A percentile compares a stretch with the other conserved stretches of the same genome.
These are phyloP conservation scores for Tuber aestivum DNA, from an alignment of 495 filamentous ascomycete species.

Conservation along the genomic window DNA sequence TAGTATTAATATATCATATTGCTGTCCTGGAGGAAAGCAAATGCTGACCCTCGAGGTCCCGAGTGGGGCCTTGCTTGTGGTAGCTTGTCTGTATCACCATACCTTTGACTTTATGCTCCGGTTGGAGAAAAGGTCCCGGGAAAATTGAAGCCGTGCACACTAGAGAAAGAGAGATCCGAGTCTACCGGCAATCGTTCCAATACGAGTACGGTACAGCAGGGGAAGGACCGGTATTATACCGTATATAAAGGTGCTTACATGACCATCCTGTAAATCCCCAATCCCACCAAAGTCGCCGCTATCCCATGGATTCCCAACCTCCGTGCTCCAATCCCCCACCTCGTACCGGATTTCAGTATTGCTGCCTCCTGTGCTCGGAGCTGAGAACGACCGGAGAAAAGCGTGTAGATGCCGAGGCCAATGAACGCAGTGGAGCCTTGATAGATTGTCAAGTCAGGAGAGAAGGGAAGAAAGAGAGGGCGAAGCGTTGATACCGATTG, in stretches of 20 bases:
- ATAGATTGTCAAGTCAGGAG: slow-evolving; percentile 9
- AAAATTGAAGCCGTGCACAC: background rate
- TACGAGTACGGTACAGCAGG: no score
- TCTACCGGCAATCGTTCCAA: background rate
- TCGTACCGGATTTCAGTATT: slow-evolving; percentile 63
- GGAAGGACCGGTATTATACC: background rate
- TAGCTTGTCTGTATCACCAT: no score
- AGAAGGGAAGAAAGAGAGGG: background rate
- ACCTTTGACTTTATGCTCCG: background rate
- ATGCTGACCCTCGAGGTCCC: no score
- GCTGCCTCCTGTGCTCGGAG: slow-evolving; percentile 61
- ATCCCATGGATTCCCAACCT: slow-evolving; percentile 40
- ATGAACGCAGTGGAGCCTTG: slow-evolving; percentile 77
- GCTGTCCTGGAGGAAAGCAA: no score
- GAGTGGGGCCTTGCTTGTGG: no score
- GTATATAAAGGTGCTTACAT: slow-evolving; percentile 22
- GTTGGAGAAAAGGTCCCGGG: background rate
- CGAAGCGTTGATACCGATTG: slow-evolving; percentile 19
- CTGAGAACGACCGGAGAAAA: slow-evolving; percentile 70
- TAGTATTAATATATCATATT: no score
- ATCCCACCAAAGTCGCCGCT: slow-evolving; percentile 31
- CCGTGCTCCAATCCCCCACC: slow-evolving; percentile 59
- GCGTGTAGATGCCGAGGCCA: slow-evolving; percentile 84
- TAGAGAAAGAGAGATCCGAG: background rate
- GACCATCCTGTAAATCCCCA: slow-evolving; percentile 38